Base-by-base conservation (phyloP, 768 basidiomycete species). In the Leccinellum luteum region DNA sequence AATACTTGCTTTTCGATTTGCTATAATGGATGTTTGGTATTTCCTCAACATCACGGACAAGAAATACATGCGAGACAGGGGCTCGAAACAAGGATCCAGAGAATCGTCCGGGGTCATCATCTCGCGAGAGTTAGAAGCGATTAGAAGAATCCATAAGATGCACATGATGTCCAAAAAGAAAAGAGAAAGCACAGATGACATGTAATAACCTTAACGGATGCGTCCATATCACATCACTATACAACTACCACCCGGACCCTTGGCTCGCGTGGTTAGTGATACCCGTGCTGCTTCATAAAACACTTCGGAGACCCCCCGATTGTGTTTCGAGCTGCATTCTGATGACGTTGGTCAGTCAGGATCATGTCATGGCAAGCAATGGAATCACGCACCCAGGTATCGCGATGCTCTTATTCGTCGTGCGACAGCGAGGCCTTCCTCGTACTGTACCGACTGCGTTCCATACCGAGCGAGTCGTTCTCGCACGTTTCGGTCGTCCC, bases 321-420 rank as follows among this genome's bases (percentile, higher is more conserved):
- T 95, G 67, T 96, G 94, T 73, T 98, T 98, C 8, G 96, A 94
- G 61, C 94, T 96, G 69, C 96, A 98, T 79, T 98, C 95, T 97
- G 27, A 54, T 31, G 44, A 47, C 28, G 34, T 5, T 17, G 13
- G 21, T 56, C 51, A 57, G 47, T 34, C 25, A 35, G 14, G 31
- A n/a, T 5, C n/a, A 19, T 25, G 49, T 10, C 9, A 27, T 17
- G 28, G 4, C n/a, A 54, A 17, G 10, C 32, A 34, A 51, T 5
- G 51, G 21, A 35, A 45, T 52, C n/a, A 77, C 83, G 32, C 59
- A 93, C 94, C 96, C 2, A 98, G 82, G 75, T 98, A 98, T 32
- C 96, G 84, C 50, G 87, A 92, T 4, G 92, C 92, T 66, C 92
- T 87, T 89, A 94, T 92, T 76, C 92, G 87, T 64, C 92, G 79